Evolutionary conservation across 2,329 filamentous ascomycete species (phyloP).

Genomic region (Huntiella abstrusa): DNA sequence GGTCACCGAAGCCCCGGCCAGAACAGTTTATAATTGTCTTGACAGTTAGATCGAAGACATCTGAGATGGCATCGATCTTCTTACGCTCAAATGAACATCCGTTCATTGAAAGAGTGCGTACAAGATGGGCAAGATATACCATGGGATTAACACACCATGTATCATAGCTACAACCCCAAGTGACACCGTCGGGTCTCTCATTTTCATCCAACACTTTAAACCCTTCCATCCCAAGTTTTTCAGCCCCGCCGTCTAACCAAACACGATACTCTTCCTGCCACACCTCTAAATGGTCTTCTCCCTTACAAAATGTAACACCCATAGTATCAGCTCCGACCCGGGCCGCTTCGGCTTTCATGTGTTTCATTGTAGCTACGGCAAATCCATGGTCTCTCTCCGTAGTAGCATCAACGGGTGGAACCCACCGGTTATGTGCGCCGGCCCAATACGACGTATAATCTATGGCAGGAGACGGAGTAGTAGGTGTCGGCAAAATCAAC

Average conservation of each 20-base stretch:
- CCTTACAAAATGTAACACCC: slow-evolving; percentile 30
- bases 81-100: too few species aligned
- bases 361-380: slow-evolving; percentile 23
- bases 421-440: slow-evolving; percentile 35
- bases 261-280: slow-evolving; percentile 20
- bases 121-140: slow-evolving; percentile 30
- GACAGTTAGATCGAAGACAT: slow-evolving; percentile 13
- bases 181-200: slow-evolving; percentile 25
- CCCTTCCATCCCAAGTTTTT: slow-evolving; percentile 18
- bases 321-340: slow-evolving; percentile 18
- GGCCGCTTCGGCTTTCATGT: slow-evolving; percentile 20
- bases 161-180: slow-evolving; percentile 30
- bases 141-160: slow-evolving; percentile 37
- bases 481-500: slow-evolving; percentile 19
- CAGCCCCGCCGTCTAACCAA: slow-evolving; percentile 18
- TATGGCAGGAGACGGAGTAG: slow-evolving; percentile 18
- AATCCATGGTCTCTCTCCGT: slow-evolving; percentile 25
- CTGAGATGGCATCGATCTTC: too few species aligned
- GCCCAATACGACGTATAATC: slow-evolving; percentile 40
- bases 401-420: slow-evolving; percentile 20
- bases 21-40: slow-evolving; percentile 26
- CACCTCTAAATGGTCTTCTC: slow-evolving; percentile 32
- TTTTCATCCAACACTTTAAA: slow-evolving; percentile 20
- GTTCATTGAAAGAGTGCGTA: slow-evolving; percentile 16
- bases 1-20: slow-evolving; percentile 26